Evolutionary conservation across 352 stramenopile genomes (phyloP), one percentile per base, ranked within the genome.

Genomic region (Pythium sp.): DNA sequence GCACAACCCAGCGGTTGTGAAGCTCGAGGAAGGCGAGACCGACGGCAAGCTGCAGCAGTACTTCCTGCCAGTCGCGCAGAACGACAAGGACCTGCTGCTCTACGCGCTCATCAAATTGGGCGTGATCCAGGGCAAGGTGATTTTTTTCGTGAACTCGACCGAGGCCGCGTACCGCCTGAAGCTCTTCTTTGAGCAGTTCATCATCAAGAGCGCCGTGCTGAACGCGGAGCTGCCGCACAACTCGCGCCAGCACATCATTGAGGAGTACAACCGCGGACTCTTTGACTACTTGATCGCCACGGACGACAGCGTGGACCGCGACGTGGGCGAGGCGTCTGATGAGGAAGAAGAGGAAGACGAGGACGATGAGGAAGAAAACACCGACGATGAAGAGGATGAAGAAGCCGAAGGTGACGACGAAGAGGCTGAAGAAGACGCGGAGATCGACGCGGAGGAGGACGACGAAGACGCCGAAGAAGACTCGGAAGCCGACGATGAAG

Each of bases 241-340:
- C 75, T 99, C 94, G 66, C 88, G 98, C 28, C 85, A 98, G 65
- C 98, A 99, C 82, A 99, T 99, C 72, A 93, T 99, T 43, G 80
- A 98, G 41, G 86, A 97, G 78, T 98, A 92, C 76, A 97, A 98
- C 77, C 81, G 86, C n/a, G 98, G 98, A 3, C 90, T 99, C 34
- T 99, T 99, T 76, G 98, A 99, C 71, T 99, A 98, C 77, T 77
- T 99, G 14, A 99, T 99, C 71, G 97, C 97, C 7, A 99, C 97
- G 9, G 98, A 99, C 72, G 95, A 98, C 72, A 98, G 92, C 67
- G 89, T 99, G 8, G 94, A 98, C 79, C 87, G 85, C 34, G 85
- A 92, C 32, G 73, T 80, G n/a, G 77, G 74, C 46, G 80, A 85
- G 26, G 79, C 79, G 18, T 78, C 86, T 20, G 79, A 89, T 24